These are phyloP conservation scores for Torrubiellomyces zombiae DNA, from an alignment of 2,329 filamentous ascomycete genomes.

Conservation along the genomic window DNA sequence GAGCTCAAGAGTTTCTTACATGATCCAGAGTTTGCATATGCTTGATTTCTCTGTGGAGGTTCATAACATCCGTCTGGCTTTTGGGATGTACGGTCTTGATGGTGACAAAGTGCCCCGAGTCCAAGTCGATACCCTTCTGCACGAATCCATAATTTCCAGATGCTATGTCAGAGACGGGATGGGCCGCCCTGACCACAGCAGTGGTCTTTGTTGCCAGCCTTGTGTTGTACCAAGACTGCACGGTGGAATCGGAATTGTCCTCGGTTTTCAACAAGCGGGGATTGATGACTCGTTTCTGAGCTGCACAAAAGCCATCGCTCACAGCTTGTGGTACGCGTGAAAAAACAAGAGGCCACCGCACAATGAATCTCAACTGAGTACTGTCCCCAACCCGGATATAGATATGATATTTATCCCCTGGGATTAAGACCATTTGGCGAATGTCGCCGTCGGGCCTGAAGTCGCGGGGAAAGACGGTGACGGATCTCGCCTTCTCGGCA, in stretches of 20 bases:
- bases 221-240: not conserved
- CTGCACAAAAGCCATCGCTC: not conserved
- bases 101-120: constrained; percentile 1
- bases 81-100: not conserved
- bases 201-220: not conserved
- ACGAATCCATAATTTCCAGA: not conserved
- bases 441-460: not conserved
- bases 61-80: not conserved
- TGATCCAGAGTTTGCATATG: not conserved
- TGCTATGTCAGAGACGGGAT: not conserved
- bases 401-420: not conserved
- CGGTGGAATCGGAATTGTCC: not conserved
- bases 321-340: not conserved
- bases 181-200: not conserved
- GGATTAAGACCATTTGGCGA: not conserved
- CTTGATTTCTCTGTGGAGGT: constrained; percentile 1
- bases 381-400: not conserved
- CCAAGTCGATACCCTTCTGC: not conserved
- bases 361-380: not conserved
- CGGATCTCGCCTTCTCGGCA: not conserved
- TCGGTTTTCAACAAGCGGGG: constrained; percentile 1
- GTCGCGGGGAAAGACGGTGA: not conserved
- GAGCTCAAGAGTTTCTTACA: no score
- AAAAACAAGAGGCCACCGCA: not conserved
- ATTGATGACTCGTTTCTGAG: not conserved